These are phyloP conservation scores for Arxiozyma slooffiae DNA, from an alignment of 1,139 yeast species.

Conservation along the genomic window DNA sequence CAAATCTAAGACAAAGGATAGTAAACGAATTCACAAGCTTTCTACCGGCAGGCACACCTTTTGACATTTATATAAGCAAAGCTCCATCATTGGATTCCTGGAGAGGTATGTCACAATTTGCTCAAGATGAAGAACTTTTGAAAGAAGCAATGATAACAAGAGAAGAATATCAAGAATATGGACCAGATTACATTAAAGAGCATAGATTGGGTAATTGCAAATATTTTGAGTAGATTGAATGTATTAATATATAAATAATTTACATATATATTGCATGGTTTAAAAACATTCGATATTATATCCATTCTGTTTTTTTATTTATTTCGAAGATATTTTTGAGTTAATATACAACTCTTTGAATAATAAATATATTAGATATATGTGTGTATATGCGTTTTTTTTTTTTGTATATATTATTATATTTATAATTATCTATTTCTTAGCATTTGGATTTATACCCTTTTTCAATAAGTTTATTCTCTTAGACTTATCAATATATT, in stretches of 20 bases:
- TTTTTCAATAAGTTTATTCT: conserved; percentile 65
- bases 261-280: background rate
- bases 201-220: conserved; percentile 62
- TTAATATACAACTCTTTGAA: conserved; percentile 1
- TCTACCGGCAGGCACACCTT: conserved; percentile 58
- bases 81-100: conserved; percentile 77
- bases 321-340: background rate
- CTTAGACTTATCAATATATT: conserved; percentile 63
- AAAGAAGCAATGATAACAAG: conserved; percentile 47
- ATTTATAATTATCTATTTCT: conserved; percentile 12
- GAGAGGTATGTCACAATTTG: conserved; percentile 89
- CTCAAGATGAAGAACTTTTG: conserved; percentile 40
- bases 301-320: background rate
- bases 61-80: conserved; percentile 52
- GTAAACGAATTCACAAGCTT: conserved; percentile 55
- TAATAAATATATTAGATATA: background rate
- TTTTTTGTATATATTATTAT: background rate
- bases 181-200: conserved; percentile 81
- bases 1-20: conserved; percentile 59
- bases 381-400: conserved; percentile 1
- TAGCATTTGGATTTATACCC: conserved; percentile 64
- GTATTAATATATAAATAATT: background rate
- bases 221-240: conserved; percentile 16
- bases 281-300: no score
- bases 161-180: conserved; percentile 77